A percentile compares a stretch with the other conserved stretches of the same genome.
Conservation (phyloP, 257 asterid species). For the Nyctanthes arbortristis region DNA sequence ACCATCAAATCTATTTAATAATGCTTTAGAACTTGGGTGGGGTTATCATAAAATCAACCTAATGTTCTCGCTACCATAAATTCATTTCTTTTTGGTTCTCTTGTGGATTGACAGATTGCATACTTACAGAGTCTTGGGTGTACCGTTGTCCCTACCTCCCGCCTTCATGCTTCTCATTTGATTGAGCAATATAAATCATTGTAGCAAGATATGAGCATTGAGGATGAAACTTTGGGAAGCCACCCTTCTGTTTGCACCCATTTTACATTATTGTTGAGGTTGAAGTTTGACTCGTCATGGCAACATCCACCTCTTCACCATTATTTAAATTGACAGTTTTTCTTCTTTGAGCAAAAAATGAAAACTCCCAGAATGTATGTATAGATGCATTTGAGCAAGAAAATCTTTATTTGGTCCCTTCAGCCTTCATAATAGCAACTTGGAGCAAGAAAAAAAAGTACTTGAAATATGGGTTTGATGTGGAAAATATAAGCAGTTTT, state of each 20-base stretch:
- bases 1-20: too few relatives aligned
- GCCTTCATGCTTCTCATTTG: constrained; percentile 90
- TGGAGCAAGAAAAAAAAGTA: too few relatives aligned
- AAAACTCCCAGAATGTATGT: not conserved
- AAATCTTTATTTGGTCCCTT: not conserved
- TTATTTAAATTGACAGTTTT: too few relatives aligned
- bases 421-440: too few relatives aligned
- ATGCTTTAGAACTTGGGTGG: not conserved
- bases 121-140: constrained; percentile 89
- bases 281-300: too few relatives aligned
- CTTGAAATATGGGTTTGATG: too few relatives aligned
- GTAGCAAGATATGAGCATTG: too few relatives aligned
- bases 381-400: not conserved
- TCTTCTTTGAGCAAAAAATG: not conserved
- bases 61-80: too few relatives aligned
- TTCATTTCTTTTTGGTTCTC: not conserved
- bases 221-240: too few relatives aligned
- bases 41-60: too few relatives aligned
- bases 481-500: not conserved
- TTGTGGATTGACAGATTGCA: constrained; percentile 50
- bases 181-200: constrained; percentile 87
- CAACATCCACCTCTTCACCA: not conserved
- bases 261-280: too few relatives aligned
- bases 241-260: not conserved
- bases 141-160: constrained; percentile 75